Evolutionary conservation across 257 asterid genomes (phyloP).

Genomic region (Scutellaria galericulata): DNA sequence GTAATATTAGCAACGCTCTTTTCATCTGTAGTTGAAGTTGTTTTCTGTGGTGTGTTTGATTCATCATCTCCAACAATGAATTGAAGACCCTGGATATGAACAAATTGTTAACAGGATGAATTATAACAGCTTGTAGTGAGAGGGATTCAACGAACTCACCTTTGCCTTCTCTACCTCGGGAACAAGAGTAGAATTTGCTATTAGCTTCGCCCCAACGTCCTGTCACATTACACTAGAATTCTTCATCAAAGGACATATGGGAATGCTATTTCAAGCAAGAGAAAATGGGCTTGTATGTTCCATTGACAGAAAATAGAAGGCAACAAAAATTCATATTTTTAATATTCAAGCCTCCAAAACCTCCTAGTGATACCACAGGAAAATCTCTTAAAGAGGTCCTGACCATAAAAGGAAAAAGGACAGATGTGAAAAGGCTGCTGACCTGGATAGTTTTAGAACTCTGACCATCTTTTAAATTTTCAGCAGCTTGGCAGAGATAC

Average conservation of each 20-base stretch:
- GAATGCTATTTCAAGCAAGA: constrained; percentile 9
- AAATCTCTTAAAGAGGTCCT: constrained; percentile 4
- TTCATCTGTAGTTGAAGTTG: constrained; percentile 38
- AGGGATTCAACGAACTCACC: constrained; percentile 40
- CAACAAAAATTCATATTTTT: not conserved
- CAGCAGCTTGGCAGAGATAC: constrained; percentile 83
- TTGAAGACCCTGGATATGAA: constrained; percentile 63
- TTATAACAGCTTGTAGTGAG: not conserved
- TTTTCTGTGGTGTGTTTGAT: constrained; percentile 40
- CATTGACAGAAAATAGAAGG: not conserved
- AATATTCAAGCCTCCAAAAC: not conserved
- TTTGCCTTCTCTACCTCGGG: constrained; percentile 47
- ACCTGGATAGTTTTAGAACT: constrained; percentile 67
- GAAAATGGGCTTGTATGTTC: not conserved
- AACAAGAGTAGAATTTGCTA: constrained; percentile 48
- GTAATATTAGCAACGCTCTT: constrained; percentile 34
- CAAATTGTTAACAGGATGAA: constrained; percentile 26
- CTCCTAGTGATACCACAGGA: not conserved
- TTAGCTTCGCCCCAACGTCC: constrained; percentile 66
- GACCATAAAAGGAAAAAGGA: not conserved
- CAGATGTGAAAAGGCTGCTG: constrained; percentile 15
- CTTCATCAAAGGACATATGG: constrained; percentile 15
- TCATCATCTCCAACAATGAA: constrained; percentile 58
- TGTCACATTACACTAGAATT: constrained; percentile 35
- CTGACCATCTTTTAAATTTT: constrained; percentile 53